Evolutionary conservation across 805 yeast genomes (phyloP).

Genomic region (Danielozyma ontarioensis): DNA sequence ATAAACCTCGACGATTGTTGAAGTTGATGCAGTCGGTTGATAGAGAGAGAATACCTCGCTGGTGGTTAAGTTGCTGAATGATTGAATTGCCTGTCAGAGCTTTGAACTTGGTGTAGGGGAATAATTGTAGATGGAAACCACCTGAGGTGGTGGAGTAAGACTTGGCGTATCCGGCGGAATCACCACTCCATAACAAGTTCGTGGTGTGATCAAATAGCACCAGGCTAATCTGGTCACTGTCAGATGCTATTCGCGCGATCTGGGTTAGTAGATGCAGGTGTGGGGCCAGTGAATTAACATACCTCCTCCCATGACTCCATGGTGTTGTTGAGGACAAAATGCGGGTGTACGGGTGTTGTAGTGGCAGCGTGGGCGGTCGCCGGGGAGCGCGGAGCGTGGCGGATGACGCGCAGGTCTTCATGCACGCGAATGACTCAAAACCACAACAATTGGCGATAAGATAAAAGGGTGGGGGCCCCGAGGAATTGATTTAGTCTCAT

Average conservation of each 20-base stretch:
- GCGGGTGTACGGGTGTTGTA: too few species aligned
- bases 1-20: slow-evolving; percentile 31
- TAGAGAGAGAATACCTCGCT: slow-evolving; percentile 30
- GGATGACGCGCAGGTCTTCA: too few species aligned
- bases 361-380: too few species aligned
- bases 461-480: not conserved
- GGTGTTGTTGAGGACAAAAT: slow-evolving; percentile 6
- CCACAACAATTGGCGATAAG: not conserved
- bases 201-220: slow-evolving; percentile 60
- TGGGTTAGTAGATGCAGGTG: slow-evolving; percentile 12
- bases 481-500: not conserved
- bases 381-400: too few species aligned
- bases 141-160: slow-evolving; percentile 24
- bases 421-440: not conserved
- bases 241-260: slow-evolving; percentile 27
- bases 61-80: slow-evolving; percentile 23
- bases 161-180: slow-evolving; percentile 45
- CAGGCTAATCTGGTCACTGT: slow-evolving; percentile 17
- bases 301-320: slow-evolving; percentile 54
- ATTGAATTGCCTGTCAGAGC: slow-evolving; percentile 18
- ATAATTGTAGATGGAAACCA: slow-evolving; percentile 17
- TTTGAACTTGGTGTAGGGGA: slow-evolving; percentile 34
- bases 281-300: slow-evolving; percentile 13
- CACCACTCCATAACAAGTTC: slow-evolving; percentile 85
- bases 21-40: slow-evolving; percentile 26